Evolutionary conservation across 2,329 filamentous ascomycete species (phyloP), one percentile per base, ranked within the genome.

Genomic region (Colletotrichum lindemuthianum): DNA sequence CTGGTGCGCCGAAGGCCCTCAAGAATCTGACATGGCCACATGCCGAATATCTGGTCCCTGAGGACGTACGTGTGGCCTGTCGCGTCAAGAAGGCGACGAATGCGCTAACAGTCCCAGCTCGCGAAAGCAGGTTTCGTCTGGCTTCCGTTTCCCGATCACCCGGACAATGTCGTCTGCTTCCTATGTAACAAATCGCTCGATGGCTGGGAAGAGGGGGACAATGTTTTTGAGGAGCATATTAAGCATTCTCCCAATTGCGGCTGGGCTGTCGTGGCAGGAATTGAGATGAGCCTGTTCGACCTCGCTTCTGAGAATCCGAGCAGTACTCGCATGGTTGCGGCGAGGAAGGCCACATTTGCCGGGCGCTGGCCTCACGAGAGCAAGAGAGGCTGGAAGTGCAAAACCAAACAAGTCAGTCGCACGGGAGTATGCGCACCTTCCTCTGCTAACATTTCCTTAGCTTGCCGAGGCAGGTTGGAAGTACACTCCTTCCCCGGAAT

Each of bases 391-490:
- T 97, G 93, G 93, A 89, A 92, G 68, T 96, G 92, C 80, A 96
- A 96, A 76, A 89, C 88, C 0, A 91, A 96, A 70, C 94, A 96
- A 88, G 92, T 93, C 79, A 63, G 79, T 67, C 52, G 34, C 36
- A 54, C 45, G 39, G 12, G 24, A 41, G 44, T 24, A n/a, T 36
- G 32, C n/a, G 48, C 39, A 8, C 39, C 11, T 52, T 57, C 59
- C 32, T 48, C 12, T 50, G 49, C 67, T 68, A 16, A 67, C 51
- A n/a, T 12, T 40, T 8, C 32, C 5, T 24, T 71, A 96, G 89
- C 89, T 98, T 81, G 92, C 92, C 39, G 92, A 95, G 69, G 92
- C 93, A 34, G 96, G 96, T 10, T 99, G 95, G 94, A 93, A 91
- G 74, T 97, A 94, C 78, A 96, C 93, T 32, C 94, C 96, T 0